A percentile compares a stretch with the other conserved stretches of the same genome.
Conservation (phyloP, 2,329 filamentous ascomycete species). For the Diplodia scrobiculata region DNA sequence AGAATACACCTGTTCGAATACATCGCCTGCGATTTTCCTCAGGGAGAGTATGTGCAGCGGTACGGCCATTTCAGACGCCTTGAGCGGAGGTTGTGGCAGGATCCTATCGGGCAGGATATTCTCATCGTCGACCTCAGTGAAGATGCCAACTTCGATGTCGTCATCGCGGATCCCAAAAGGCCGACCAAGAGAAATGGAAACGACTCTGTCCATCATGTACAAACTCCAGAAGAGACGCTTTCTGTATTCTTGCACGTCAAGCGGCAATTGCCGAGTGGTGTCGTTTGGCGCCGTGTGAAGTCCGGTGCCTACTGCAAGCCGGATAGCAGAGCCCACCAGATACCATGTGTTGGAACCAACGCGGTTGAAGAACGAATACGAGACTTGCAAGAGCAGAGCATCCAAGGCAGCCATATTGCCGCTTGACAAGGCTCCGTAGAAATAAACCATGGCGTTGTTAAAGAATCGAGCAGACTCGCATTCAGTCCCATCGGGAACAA, state of each 20-base stretch:
- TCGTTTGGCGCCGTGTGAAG: conserved; percentile 43
- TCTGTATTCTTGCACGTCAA: conserved; percentile 43
- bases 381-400: conserved; percentile 52
- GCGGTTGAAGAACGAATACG: conserved; percentile 55
- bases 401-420: conserved; percentile 42
- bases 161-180: conserved; percentile 53
- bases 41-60: conserved; percentile 50
- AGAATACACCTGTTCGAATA: conserved; percentile 46
- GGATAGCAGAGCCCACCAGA: conserved; percentile 50
- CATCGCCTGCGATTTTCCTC: conserved; percentile 48
- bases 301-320: conserved; percentile 51
- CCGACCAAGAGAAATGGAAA: conserved; percentile 50
- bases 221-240: conserved; percentile 53
- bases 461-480: conserved; percentile 52
- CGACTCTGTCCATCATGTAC: conserved; percentile 56
- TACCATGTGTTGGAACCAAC: conserved; percentile 55
- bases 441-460: conserved; percentile 50
- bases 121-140: conserved; percentile 45
- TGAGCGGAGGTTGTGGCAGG: conserved; percentile 31
- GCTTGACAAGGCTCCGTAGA: conserved; percentile 30
- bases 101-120: conserved; percentile 21
- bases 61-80: conserved; percentile 39
- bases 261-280: neutral
- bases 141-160: conserved; percentile 51
- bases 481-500: conserved; percentile 38